Conservation (phyloP, 768 basidiomycete species). For the Rhizopogon vesiculosus region DNA sequence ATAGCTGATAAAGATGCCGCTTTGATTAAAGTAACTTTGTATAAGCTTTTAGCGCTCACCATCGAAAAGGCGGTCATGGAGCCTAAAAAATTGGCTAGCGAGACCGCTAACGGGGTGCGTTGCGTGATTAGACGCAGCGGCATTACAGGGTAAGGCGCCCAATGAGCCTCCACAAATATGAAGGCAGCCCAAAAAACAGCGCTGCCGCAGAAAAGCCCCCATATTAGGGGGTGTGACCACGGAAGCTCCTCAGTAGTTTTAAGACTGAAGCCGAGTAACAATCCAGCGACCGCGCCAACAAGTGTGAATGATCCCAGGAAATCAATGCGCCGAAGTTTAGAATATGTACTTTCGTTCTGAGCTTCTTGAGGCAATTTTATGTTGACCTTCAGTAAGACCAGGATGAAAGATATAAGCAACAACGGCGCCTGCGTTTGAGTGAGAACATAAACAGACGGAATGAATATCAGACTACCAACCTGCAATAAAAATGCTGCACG, state of each 20-base stretch:
- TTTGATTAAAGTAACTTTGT: slow-evolving; percentile 1
- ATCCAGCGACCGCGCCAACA: slow-evolving; percentile 60
- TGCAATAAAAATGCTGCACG: slow-evolving; percentile 82
- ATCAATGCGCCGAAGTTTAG: slow-evolving; percentile 79
- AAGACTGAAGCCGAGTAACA: slow-evolving; percentile 73
- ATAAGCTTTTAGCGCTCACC: slow-evolving; percentile 34
- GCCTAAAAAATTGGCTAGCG: slow-evolving; percentile 71
- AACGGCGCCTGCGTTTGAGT: slow-evolving; percentile 59
- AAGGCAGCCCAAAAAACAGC: slow-evolving; percentile 54
- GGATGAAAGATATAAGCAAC: slow-evolving; percentile 60
- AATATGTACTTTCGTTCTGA: slow-evolving; percentile 49
- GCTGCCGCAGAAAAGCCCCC: slow-evolving; percentile 58
- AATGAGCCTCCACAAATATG: slow-evolving; percentile 72
- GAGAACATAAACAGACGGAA: slow-evolving; percentile 6
- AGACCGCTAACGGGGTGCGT: slow-evolving; percentile 78
- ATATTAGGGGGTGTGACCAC: slow-evolving; percentile 73
- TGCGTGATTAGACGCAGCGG: slow-evolving; percentile 74
- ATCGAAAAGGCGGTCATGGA: slow-evolving; percentile 79
- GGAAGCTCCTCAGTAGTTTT: slow-evolving; percentile 75
- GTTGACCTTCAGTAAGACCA: slow-evolving; percentile 76
- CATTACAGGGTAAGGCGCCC: slow-evolving; percentile 85
- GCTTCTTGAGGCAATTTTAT: slow-evolving; percentile 69
- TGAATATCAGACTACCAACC: slow-evolving; percentile 35
- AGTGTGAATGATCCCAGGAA: slow-evolving; percentile 80
- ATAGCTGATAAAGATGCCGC: slow-evolving; percentile 44